Conservation (phyloP, 1,139 yeast species). For the Diutina neorugosa region DNA sequence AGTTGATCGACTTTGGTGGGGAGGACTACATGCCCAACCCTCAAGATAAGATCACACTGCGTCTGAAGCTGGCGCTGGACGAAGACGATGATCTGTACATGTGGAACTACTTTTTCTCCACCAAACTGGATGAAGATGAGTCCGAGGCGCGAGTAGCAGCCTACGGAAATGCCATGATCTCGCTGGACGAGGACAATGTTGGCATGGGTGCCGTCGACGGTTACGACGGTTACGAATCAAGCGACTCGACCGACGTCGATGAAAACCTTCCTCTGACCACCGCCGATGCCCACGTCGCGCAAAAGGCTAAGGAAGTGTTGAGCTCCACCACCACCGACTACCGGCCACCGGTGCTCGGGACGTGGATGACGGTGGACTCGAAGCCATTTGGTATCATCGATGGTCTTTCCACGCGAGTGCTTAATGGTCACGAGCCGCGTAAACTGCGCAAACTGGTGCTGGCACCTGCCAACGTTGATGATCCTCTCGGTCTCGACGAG, state of each 20-base stretch:
- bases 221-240: constrained; percentile 32
- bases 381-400: constrained; percentile 92
- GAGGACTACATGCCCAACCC: constrained; percentile 10
- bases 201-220: constrained; percentile 7
- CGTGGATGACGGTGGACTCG: constrained; percentile 72
- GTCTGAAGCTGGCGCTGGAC: neutral
- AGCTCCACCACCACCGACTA: constrained; percentile 77
- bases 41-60: constrained; percentile 4
- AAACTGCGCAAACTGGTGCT: constrained; percentile 1
- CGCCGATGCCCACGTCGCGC: constrained; percentile 43
- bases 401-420: constrained; percentile 78
- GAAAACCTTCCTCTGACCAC: constrained; percentile 58
- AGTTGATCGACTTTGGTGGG: constrained; percentile 17
- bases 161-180: neutral
- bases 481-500: constrained; percentile 72
- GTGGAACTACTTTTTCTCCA: constrained; percentile 44
- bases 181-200: constrained; percentile 9
- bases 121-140: constrained; percentile 23
- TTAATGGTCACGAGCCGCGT: constrained; percentile 14
- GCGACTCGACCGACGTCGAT: constrained; percentile 92
- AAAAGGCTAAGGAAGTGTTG: constrained; percentile 79
- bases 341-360: constrained; percentile 84
- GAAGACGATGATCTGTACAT: constrained; percentile 33
- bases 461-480: constrained; percentile 17
- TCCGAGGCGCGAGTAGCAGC: neutral